Base-by-base conservation (phyloP, 2,329 filamentous ascomycete species). In the Cercospora zeae-maydis region DNA sequence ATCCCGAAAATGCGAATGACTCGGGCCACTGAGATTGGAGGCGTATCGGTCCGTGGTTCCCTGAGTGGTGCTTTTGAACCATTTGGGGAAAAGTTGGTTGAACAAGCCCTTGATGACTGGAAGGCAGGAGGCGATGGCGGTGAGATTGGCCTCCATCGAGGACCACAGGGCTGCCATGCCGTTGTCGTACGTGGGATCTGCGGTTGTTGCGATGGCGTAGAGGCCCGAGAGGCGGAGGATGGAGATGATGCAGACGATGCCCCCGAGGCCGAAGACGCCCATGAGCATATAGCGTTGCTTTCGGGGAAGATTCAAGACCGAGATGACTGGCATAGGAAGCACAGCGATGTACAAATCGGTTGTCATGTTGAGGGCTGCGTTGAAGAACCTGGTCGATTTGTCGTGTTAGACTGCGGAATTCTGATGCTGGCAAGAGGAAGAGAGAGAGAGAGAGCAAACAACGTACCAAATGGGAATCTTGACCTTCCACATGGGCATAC, bases 211-310 rank as follows among this genome's bases (percentile, higher is more conserved):
- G 24, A 62, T 62, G 4, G 59, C 53, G 10, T 62, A 58, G 9
- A 58, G 36, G 3, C 42, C 53, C 2, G 52, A 62, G 19, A 58
- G 42, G 3, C 59, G 59, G 4, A 62, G 31, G 13, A 61, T 49
- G 2, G 59, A 61, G 30, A 61, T 55, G 37, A 61, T 27, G 39
- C 59, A 61, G 10, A 61, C 42, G 6, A 61, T 31, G 24, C 52
- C 52, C 6, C 37, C 56, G 11, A 58, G 56, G 30, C 56, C 49
- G 13, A 58, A 49, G 1, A 58, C 56, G 30, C 39, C 39, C 56
- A 49, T 51, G 2, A 58, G 56, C 56, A 49, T 58, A 11, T 37
- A 49, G 30, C 56, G 56, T 14, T 58, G 56, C 21, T 58, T 58
- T 4, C 45, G 8, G 2, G 56, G 39, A 8, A 58, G 42, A 10